phyloP scores from a whole-genome alignment of 2,329 filamentous ascomycete genomes.

The Alternaria brassicae region DNA sequence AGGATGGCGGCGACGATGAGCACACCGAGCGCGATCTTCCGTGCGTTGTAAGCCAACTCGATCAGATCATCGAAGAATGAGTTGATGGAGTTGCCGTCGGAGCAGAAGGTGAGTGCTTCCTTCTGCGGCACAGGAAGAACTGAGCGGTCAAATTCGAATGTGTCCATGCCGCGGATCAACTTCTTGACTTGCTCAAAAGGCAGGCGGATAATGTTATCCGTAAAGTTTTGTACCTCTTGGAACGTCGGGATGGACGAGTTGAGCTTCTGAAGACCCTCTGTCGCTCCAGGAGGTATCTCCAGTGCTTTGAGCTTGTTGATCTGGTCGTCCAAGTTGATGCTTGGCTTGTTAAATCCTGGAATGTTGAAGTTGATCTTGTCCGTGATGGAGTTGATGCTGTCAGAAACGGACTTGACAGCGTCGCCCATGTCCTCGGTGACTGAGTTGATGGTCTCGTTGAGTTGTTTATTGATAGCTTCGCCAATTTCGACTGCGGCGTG shows the following conservation, averaged over 20 bases:
- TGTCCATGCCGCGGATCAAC: slow-evolving; percentile 72
- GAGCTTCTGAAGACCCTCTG: slow-evolving; percentile 72
- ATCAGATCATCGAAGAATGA: slow-evolving; percentile 81
- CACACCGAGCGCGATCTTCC: slow-evolving; percentile 77
- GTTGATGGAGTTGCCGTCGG: slow-evolving; percentile 79
- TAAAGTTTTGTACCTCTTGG: slow-evolving; percentile 81
- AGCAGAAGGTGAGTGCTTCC: slow-evolving; percentile 84
- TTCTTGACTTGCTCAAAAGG: slow-evolving; percentile 84
- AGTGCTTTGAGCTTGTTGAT: slow-evolving; percentile 74
- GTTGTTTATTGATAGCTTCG: slow-evolving; percentile 65
- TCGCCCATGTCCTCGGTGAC: slow-evolving; percentile 61
- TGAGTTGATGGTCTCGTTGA: slow-evolving; percentile 68
- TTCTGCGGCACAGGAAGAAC: slow-evolving; percentile 85
- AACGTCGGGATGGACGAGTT: slow-evolving; percentile 85
- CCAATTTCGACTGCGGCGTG: slow-evolving; percentile 71
- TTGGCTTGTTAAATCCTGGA: slow-evolving; percentile 56
- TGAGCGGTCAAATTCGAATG: slow-evolving; percentile 78
- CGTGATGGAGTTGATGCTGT: slow-evolving; percentile 51
- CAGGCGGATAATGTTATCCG: slow-evolving; percentile 73
- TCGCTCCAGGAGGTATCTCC: slow-evolving; percentile 71
- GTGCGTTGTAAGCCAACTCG: slow-evolving; percentile 70
- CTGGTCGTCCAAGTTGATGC: slow-evolving; percentile 70
- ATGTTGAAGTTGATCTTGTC: slow-evolving; percentile 50
- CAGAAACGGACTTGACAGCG: slow-evolving; percentile 41
- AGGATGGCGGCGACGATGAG: slow-evolving; percentile 74